Base-by-base conservation (phyloP, 176 grass and related monocot genomes). In the Bonia amplexicaulis region DNA sequence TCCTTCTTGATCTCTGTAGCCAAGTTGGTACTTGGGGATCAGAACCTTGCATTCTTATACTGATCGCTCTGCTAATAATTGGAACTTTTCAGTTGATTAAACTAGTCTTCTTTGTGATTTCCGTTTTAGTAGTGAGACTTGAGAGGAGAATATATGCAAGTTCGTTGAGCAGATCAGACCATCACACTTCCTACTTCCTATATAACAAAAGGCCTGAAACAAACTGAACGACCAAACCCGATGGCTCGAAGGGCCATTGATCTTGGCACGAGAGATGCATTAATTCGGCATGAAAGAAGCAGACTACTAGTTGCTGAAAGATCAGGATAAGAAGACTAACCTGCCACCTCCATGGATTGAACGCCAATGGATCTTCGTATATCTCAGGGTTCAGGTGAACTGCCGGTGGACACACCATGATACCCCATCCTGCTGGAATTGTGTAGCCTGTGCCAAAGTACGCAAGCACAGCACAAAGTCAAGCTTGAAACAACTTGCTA, bases 341-440 rank as follows among this genome's bases (percentile, higher is more conserved):
- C 94, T 94, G 88, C 92, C 92, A 97, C 66, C 94, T 90, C 88
- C 85, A 89, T 57, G 94, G 92, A 76, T 97, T 94, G 59, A 97
- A 97, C 40, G 85, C 71, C 44, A 97, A 47, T 2, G 94, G 94
- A 69, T 97, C 92, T 73, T 92, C 83, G 45, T 97, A 97, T 75
- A 92, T 92, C 40, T 97, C 92, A 35, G 92, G 83, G 87, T 97
- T 92, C 46, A 97, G 51, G 79, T 97, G 94, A 80, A 97, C 92
- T 12, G 94, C 82, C 20, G 94, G 94, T 54, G 90, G 85, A 74
- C 94, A 94, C 41, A 97, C 82, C 94, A 97, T 97, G 16, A 97
- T 75, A n/a, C 83, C 89, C 94, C 94, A 97, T 89, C 94, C 94
- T 54, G 79, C 85, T 46, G 94, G 94, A 80, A 97, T 94, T 27